Evolutionary conservation across 169 alveolate genomes (phyloP).

Genomic region (Perkinsus olseni): DNA sequence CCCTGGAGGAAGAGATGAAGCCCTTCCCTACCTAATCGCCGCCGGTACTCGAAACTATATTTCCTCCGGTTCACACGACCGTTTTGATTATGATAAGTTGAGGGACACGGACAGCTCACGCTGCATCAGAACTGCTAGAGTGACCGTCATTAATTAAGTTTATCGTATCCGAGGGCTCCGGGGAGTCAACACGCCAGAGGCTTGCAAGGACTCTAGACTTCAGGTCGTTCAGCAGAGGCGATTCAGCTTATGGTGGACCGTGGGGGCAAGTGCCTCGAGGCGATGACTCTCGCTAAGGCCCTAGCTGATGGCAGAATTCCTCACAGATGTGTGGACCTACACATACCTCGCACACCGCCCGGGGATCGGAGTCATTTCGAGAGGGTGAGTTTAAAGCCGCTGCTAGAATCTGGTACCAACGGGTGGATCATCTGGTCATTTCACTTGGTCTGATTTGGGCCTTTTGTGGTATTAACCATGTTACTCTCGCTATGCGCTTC

Average conservation of each 20-base stretch:
- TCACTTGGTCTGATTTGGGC: no score
- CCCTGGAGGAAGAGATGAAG: neutral
- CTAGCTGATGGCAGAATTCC: neutral
- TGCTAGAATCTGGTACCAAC: neutral
- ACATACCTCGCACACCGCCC: neutral
- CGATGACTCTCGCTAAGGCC: neutral
- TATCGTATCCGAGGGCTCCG: neutral
- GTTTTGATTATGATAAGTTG: no score
- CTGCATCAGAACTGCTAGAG: neutral
- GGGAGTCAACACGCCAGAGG: neutral
- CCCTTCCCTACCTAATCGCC: neutral
- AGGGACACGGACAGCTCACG: neutral
- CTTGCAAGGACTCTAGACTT: neutral
- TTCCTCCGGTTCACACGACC: no score
- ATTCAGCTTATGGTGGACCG: neutral
- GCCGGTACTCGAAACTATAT: no score
- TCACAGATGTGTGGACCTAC: neutral
- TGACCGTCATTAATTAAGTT: neutral
- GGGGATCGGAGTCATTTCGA: neutral
- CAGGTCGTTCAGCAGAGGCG: neutral
- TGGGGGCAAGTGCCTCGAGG: neutral
- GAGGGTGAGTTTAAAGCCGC: neutral
- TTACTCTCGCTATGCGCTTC: no score
- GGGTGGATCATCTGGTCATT: neutral
- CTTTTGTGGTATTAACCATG: no score